Evolutionary conservation across 805 yeast species (phyloP).

Genomic region (Maudiozyma serrabonitensis): DNA sequence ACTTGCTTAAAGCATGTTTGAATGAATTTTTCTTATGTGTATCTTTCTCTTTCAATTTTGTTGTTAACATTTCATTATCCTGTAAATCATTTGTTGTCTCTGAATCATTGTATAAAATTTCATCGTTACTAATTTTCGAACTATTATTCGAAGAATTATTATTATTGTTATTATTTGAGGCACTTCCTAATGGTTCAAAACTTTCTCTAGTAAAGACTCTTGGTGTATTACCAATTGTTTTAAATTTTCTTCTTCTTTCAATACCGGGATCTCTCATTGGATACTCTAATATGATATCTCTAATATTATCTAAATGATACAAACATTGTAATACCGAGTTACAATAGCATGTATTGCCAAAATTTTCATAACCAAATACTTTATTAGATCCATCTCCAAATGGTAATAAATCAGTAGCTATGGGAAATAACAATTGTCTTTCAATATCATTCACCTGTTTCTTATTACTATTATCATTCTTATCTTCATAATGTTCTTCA

Average conservation of each 20-base stretch:
- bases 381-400: conserved; percentile 49
- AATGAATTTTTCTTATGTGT: background rate
- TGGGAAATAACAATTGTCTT: background rate
- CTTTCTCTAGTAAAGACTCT: conserved; percentile 24
- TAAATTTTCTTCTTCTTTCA: conserved; percentile 31
- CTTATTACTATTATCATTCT: no score
- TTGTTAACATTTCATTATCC: background rate
- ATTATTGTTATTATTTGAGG: background rate
- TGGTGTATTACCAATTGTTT: conserved; percentile 34
- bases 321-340: conserved; percentile 87
- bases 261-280: conserved; percentile 32
- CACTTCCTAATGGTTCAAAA: conserved; percentile 8
- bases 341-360: conserved; percentile 90
- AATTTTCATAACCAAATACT: conserved; percentile 73
- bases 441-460: background rate
- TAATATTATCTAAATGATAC: conserved; percentile 61
- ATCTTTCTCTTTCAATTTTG: background rate
- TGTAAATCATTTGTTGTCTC: background rate
- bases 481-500: background rate
- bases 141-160: conserved; percentile 2
- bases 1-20: background rate
- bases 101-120: background rate
- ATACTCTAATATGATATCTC: conserved; percentile 42
- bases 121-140: conserved; percentile 5
- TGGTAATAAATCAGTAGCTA: conserved; percentile 3